Conservation (phyloP, 2,329 filamentous ascomycete species). For the Coccinonectria pachysandricola region DNA sequence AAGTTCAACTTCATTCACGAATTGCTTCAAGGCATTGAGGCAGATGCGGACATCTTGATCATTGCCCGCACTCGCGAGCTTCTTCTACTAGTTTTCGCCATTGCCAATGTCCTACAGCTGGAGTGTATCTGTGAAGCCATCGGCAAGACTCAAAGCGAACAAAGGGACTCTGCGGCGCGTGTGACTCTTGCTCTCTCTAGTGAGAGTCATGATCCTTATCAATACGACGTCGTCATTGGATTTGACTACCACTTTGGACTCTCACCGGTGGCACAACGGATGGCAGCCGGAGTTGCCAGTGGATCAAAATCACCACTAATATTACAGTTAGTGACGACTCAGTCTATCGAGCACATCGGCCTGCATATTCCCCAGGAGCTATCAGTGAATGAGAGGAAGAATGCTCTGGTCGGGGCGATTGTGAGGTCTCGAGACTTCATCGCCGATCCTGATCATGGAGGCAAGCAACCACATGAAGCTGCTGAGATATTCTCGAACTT, state of each 20-base stretch:
- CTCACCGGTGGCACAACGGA: conserved; percentile 20
- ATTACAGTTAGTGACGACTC: conserved; percentile 37
- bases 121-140: conserved; percentile 25
- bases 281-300: conserved; percentile 9
- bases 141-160: conserved; percentile 14
- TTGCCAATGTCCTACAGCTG: conserved; percentile 32
- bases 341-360: conserved; percentile 47
- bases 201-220: conserved; percentile 26
- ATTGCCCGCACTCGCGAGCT: conserved; percentile 40
- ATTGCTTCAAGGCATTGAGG: conserved; percentile 35
- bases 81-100: conserved; percentile 39
- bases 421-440: conserved; percentile 29
- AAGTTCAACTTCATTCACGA: conserved; percentile 52
- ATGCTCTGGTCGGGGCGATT: conserved; percentile 30
- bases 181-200: conserved; percentile 34
- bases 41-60: conserved; percentile 40
- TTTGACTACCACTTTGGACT: conserved; percentile 41
- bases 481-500: conserved; percentile 38
- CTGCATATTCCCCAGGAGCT: conserved; percentile 29
- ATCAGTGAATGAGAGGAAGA: conserved; percentile 35
- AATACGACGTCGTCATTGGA: conserved; percentile 41
- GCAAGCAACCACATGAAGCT: conserved; percentile 33
- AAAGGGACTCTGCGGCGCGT: conserved; percentile 24
- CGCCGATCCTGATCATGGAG: conserved; percentile 28
- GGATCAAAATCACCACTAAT: conserved; percentile 30